These are phyloP conservation scores for Solanum pinnatisectum DNA, from an alignment of 257 asterid species.

Conservation along the genomic window DNA sequence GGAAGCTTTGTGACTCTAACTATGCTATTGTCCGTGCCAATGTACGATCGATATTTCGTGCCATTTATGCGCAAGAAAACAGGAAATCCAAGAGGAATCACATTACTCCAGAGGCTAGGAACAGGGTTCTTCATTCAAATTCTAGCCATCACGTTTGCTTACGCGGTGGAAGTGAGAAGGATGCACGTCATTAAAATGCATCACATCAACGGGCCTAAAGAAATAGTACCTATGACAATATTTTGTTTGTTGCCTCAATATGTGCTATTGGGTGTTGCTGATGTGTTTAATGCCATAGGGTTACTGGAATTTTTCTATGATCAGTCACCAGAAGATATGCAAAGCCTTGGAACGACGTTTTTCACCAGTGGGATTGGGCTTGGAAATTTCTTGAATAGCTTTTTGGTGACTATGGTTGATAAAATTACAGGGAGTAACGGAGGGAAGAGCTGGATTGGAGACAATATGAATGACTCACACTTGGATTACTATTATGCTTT, in stretches of 20 bases:
- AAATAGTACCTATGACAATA: constrained; percentile 63
- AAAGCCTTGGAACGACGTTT: constrained; percentile 74
- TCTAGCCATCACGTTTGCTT: constrained; percentile 48
- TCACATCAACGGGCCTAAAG: constrained; percentile 15
- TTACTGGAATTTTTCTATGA: constrained; percentile 74
- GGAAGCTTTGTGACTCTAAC: constrained; percentile 77
- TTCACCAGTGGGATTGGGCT: constrained; percentile 83
- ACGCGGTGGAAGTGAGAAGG: constrained; percentile 36
- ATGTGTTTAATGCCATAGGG: constrained; percentile 75
- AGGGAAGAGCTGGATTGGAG: constrained; percentile 81
- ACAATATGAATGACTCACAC: constrained; percentile 66
- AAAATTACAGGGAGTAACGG: constrained; percentile 43
- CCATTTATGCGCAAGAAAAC: constrained; percentile 52
- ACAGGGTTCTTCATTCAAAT: constrained; percentile 57
- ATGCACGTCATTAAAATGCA: constrained; percentile 19
- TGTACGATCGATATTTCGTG: constrained; percentile 68
- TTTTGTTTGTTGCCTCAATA: constrained; percentile 62
- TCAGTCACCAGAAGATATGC: constrained; percentile 84
- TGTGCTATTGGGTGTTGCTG: constrained; percentile 55
- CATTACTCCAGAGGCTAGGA: constrained; percentile 56
- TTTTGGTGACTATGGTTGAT: constrained; percentile 66
- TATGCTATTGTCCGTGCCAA: constrained; percentile 54
- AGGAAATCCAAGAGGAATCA: constrained; percentile 68
- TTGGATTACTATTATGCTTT: constrained; percentile 70
- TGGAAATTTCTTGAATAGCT: constrained; percentile 79